Conservation (phyloP, 495 filamentous ascomycete genomes). For the Durotheca rogersii region DNA sequence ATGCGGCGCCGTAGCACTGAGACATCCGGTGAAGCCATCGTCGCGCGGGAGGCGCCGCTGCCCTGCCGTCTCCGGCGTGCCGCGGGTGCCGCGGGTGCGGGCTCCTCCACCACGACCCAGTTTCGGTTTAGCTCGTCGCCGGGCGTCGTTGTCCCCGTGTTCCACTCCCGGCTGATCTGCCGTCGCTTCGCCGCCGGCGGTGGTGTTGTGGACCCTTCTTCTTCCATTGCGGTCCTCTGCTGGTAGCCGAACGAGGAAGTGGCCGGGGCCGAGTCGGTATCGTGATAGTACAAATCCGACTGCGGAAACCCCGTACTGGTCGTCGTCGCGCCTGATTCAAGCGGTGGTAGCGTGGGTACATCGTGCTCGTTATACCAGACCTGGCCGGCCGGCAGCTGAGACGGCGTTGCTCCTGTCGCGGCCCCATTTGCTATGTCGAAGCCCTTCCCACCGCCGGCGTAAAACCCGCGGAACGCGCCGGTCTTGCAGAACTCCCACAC, state of each 20-base stretch:
- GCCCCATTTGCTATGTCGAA: slow-evolving; percentile 56
- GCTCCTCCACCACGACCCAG: slow-evolving; percentile 74
- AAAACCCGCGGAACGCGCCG: slow-evolving; percentile 76
- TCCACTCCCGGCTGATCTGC: slow-evolving; percentile 47
- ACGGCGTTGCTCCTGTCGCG: slow-evolving; percentile 12
- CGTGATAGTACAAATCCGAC: no score
- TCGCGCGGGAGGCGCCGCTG: slow-evolving; percentile 23
- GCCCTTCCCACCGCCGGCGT: slow-evolving; percentile 75
- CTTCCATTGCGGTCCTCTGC: slow-evolving; percentile 38
- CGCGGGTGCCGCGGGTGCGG: no score
- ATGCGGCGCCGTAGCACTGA: slow-evolving; percentile 38
- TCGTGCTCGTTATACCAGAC: slow-evolving; percentile 36
- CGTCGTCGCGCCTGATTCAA: slow-evolving; percentile 16
- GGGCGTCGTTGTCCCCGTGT: no score
- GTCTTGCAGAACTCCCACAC: slow-evolving; percentile 79
- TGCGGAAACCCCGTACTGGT: slow-evolving; percentile 26
- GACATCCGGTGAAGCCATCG: slow-evolving; percentile 21
- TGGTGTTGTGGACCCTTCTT: slow-evolving; percentile 49
- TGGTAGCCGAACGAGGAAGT: slow-evolving; percentile 32
- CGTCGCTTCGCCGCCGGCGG: slow-evolving; percentile 53
- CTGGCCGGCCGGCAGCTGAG: slow-evolving; percentile 29
- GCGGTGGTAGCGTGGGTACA: slow-evolving; percentile 25
- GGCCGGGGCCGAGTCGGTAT: no score
- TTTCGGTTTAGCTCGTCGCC: slow-evolving; percentile 60
- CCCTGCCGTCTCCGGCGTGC: slow-evolving; percentile 19